These are phyloP conservation scores for Diaporthe aspalathi DNA, from an alignment of 2,329 filamentous ascomycete species.

Conservation along the genomic window DNA sequence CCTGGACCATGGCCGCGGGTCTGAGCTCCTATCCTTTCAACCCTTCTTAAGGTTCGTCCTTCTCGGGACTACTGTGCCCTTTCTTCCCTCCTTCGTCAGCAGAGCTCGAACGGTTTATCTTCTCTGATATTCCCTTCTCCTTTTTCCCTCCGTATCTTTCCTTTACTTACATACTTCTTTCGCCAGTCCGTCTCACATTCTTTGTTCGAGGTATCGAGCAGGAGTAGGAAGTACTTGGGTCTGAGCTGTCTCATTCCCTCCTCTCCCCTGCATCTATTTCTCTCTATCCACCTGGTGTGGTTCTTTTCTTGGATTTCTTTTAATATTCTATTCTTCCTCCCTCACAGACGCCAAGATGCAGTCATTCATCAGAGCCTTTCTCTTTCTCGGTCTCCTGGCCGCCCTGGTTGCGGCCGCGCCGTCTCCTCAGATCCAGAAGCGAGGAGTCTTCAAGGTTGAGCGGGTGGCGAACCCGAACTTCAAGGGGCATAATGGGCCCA, in stretches of 20 bases:
- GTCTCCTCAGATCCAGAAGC: constrained; percentile 55
- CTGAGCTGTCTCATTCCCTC: constrained; percentile 30
- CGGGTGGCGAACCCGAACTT: constrained; percentile 67
- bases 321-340: constrained; percentile 35
- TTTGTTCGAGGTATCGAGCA: constrained; percentile 37
- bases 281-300: constrained; percentile 45
- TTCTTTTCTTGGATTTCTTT: neutral
- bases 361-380: constrained; percentile 43
- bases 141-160: neutral
- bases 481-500: constrained; percentile 65
- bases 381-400: constrained; percentile 61
- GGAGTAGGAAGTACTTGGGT: constrained; percentile 34
- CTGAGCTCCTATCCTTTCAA: constrained; percentile 32
- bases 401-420: constrained; percentile 60
- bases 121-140: constrained; percentile 20
- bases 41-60: constrained; percentile 25
- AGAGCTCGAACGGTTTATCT: constrained; percentile 35
- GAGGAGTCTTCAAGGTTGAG: constrained; percentile 70
- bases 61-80: neutral
- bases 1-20: constrained; percentile 31
- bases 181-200: constrained; percentile 15
- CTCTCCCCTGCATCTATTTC: constrained; percentile 30
- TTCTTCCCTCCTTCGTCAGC: constrained; percentile 7
- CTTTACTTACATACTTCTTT: constrained; percentile 11
- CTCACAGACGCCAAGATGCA: constrained; percentile 42